These are phyloP conservation scores for Imleria badia DNA, from an alignment of 768 basidiomycete genomes.

Conservation along the genomic window DNA sequence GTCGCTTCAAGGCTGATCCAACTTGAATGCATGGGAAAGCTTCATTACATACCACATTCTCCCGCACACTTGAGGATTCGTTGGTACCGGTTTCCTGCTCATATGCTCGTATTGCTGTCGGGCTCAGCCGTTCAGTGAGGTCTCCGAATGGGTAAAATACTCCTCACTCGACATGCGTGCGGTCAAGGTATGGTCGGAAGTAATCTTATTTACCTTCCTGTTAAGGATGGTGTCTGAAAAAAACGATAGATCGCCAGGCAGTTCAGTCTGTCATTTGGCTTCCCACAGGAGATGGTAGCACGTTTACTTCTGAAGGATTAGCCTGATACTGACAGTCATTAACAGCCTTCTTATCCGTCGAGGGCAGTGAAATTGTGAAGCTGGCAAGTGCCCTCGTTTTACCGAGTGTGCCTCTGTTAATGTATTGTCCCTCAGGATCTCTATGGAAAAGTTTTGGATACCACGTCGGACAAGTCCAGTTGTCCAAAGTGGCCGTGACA, in stretches of 20 bases:
- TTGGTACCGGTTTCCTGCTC: conserved; percentile 24
- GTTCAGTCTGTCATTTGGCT: conserved; percentile 52
- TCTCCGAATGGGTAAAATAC: conserved; percentile 44
- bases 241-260: conserved; percentile 46
- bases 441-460: conserved; percentile 43
- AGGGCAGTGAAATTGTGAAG: conserved; percentile 47
- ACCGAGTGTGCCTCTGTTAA: conserved; percentile 13
- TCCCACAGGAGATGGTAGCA: conserved; percentile 46
- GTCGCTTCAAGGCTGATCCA: conserved; percentile 11
- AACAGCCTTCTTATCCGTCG: conserved; percentile 53
- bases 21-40: conserved; percentile 37
- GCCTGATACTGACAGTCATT: conserved; percentile 12
- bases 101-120: not conserved
- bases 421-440: conserved; percentile 38
- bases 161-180: conserved; percentile 48
- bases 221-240: conserved; percentile 46
- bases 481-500: conserved; percentile 52
- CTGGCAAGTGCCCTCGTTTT: conserved; percentile 32
- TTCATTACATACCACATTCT: conserved; percentile 44
- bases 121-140: conserved; percentile 29
- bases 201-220: conserved; percentile 18
- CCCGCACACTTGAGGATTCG: conserved; percentile 49
- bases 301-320: conserved; percentile 1
- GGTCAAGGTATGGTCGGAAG: conserved; percentile 53
- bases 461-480: conserved; percentile 43